A percentile compares a stretch with the other conserved stretches of the same genome.
phyloP scores from a whole-genome alignment of 75 land plant genomes.

The Pinus tabuliformis region DNA sequence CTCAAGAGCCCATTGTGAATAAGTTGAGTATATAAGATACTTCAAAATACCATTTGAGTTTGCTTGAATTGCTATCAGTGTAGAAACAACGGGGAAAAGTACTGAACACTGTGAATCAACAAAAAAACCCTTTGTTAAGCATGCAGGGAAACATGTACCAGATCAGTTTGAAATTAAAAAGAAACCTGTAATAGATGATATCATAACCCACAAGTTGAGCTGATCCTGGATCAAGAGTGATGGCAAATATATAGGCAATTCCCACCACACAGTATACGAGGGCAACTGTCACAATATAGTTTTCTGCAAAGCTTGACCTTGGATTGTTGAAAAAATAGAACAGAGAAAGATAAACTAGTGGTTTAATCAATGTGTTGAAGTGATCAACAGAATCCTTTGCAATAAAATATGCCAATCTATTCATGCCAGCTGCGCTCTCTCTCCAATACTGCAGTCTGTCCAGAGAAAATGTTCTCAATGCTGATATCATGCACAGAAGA shows the following conservation, averaged over 20 bases:
- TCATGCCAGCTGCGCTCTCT: conserved; percentile 92
- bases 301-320: conserved; percentile 70
- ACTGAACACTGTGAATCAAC: conserved; percentile 71
- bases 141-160: not conserved
- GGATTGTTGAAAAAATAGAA: conserved; percentile 97
- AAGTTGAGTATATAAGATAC: conserved; percentile 40
- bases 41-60: conserved; percentile 31
- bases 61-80: conserved; percentile 65
- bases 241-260: conserved; percentile 77
- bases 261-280: conserved; percentile 91
- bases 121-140: conserved; percentile 4
- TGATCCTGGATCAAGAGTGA: conserved; percentile 62
- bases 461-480: conserved; percentile 82
- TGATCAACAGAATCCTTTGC: conserved; percentile 86
- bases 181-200: not conserved
- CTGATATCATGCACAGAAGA: conserved; percentile 83
- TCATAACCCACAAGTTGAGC: conserved; percentile 80
- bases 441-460: conserved; percentile 90
- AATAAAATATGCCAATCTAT: conserved; percentile 82
- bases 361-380: conserved; percentile 81
- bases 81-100: conserved; percentile 83
- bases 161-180: not conserved
- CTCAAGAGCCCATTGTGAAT: conserved; percentile 87
- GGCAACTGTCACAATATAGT: conserved; percentile 67
- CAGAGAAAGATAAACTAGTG: conserved; percentile 86